Conservation (phyloP, 1,139 yeast species). For the Pneumocystis murina region DNA sequence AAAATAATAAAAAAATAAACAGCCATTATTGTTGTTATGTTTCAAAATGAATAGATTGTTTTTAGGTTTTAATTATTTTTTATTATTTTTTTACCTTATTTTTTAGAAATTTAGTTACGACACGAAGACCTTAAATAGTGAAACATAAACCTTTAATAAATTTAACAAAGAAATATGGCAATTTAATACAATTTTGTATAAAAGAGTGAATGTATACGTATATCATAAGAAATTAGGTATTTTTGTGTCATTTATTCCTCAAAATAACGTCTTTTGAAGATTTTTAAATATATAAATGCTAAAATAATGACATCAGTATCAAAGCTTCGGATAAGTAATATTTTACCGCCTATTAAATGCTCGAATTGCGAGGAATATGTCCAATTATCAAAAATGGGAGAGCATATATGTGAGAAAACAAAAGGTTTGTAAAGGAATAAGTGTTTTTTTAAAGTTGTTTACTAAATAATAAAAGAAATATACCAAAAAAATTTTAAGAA, state of each 20-base stretch:
- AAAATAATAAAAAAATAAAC: too few relatives aligned
- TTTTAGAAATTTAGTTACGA: too few relatives aligned
- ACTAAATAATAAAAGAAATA: background rate
- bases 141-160: background rate
- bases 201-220: too few relatives aligned
- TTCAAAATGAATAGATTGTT: too few relatives aligned
- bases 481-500: background rate
- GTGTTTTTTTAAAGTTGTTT: background rate
- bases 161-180: background rate
- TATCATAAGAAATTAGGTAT: background rate
- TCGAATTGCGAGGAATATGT: background rate
- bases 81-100: too few relatives aligned
- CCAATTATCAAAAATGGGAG: constrained; percentile 1
- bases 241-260: background rate
- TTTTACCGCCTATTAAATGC: background rate
- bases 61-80: too few relatives aligned
- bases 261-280: background rate
- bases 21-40: too few relatives aligned
- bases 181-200: background rate
- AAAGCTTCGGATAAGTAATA: background rate
- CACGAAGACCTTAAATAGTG: too few relatives aligned
- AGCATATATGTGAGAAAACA: background rate
- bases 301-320: background rate
- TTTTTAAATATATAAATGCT: background rate
- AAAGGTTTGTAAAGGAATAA: background rate